phyloP scores from a whole-genome alignment of 2,329 filamentous ascomycete species.

The Arachnomyces sp. region DNA sequence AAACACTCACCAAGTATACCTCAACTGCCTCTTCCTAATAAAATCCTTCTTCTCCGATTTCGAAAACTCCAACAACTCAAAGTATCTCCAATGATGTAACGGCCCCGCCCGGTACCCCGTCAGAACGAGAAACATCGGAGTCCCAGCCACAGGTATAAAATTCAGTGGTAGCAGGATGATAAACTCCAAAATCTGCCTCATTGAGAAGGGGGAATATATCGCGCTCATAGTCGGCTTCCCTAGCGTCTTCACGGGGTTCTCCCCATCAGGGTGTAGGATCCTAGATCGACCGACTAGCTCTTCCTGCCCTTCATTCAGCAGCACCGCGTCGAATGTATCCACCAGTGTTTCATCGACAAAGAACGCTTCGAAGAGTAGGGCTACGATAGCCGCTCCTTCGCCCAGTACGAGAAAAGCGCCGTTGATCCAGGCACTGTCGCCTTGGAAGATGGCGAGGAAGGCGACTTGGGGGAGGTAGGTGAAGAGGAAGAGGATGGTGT shows the following conservation, averaged over 20 bases:
- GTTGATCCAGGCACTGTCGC: conserved; percentile 78
- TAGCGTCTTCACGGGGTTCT: conserved; percentile 66
- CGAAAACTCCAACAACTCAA: conserved; percentile 64
- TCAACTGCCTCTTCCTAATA: conserved; percentile 59
- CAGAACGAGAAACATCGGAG: conserved; percentile 75
- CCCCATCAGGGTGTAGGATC: conserved; percentile 55
- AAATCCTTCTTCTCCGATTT: conserved; percentile 66
- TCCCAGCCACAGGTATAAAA: conserved; percentile 73
- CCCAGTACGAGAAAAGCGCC: conserved; percentile 74
- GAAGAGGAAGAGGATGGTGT: conserved; percentile 79
- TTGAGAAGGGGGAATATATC: conserved; percentile 78
- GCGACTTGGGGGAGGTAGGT: conserved; percentile 82
- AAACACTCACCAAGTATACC: conserved; percentile 65
- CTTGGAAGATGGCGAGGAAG: conserved; percentile 83
- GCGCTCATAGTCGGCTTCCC: conserved; percentile 71
- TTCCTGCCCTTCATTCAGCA: conserved; percentile 62
- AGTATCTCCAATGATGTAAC: conserved; percentile 85
- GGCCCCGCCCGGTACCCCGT: conserved; percentile 83
- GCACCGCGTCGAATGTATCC: conserved; percentile 75
- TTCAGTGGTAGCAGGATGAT: conserved; percentile 73
- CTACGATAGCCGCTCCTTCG: conserved; percentile 54
- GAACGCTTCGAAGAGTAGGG: conserved; percentile 66
- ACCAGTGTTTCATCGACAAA: conserved; percentile 72
- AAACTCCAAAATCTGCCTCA: conserved; percentile 84
- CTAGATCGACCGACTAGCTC: conserved; percentile 61